Evolutionary conservation across 108 stramenopile species (phyloP).

Genomic region (Seminavis robusta): DNA sequence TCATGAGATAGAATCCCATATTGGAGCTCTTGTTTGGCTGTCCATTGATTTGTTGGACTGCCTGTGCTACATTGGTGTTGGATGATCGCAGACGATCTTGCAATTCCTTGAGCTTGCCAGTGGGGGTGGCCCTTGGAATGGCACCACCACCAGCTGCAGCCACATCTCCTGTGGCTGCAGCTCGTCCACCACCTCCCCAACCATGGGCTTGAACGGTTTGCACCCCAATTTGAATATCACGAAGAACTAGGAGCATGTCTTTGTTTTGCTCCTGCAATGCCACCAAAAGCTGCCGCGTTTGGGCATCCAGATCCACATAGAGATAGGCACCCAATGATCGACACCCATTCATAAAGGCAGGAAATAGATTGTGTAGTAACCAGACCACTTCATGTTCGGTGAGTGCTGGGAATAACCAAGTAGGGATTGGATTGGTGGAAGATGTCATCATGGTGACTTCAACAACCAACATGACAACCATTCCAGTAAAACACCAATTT

Average conservation of each 20-base stretch:
- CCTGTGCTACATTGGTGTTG: conserved; percentile 79
- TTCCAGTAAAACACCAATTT: conserved; percentile 91
- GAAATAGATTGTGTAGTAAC: conserved; percentile 92
- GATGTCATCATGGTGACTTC: conserved; percentile 91
- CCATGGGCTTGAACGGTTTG: conserved; percentile 71
- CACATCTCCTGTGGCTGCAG: conserved; percentile 26
- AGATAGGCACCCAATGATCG: conserved; percentile 89
- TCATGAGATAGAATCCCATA: conserved; percentile 88
- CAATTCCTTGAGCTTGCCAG: conserved; percentile 84
- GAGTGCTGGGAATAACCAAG: conserved; percentile 86
- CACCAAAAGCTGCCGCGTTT: conserved; percentile 80
- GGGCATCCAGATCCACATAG: conserved; percentile 93
- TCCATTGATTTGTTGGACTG: conserved; percentile 67
- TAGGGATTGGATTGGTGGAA: conserved; percentile 79
- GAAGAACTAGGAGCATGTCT: conserved; percentile 90
- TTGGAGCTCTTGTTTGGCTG: conserved; percentile 70
- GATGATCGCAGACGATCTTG: conserved; percentile 76
- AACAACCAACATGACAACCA: conserved; percentile 89
- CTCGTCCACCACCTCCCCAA: conserved; percentile 33
- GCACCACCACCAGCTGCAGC: too few species aligned
- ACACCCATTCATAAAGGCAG: conserved; percentile 98
- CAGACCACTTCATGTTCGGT: conserved; percentile 90
- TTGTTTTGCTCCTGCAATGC: conserved; percentile 93
- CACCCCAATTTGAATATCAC: conserved; percentile 91
- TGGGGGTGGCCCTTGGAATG: conserved; percentile 81